Percentiles rank a stretch among this genome's conserved stretches.
Evolutionary conservation across 2,329 filamentous ascomycete species (phyloP).

Genomic region (Colletotrichum melonis): DNA sequence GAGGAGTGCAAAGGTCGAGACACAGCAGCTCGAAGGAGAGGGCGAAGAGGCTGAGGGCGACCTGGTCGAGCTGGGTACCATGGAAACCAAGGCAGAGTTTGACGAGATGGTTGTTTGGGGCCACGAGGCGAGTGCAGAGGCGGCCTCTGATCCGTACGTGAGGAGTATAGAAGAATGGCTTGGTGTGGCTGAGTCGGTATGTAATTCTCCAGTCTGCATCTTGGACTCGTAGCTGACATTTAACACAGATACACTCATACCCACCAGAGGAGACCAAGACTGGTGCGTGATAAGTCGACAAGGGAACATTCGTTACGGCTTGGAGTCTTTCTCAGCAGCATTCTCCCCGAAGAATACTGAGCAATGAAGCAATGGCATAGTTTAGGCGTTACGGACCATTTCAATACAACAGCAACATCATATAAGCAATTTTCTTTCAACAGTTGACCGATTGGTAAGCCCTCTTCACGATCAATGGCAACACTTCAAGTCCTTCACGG

Average conservation of each 20-base stretch:
- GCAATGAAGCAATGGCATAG: not conserved
- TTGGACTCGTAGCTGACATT: slow-evolving; percentile 33
- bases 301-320: too few relatives aligned
- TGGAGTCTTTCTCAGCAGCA: too few relatives aligned
- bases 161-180: slow-evolving; percentile 87
- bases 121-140: slow-evolving; percentile 76
- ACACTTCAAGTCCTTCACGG: not conserved
- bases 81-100: slow-evolving; percentile 76
- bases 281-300: not conserved
- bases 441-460: not conserved
- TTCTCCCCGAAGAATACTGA: too few relatives aligned
- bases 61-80: slow-evolving; percentile 58
- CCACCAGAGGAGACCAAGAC: slow-evolving; percentile 17
- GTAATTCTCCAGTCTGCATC: slow-evolving; percentile 35
- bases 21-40: slow-evolving; percentile 44
- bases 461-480: not conserved
- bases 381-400: not conserved
- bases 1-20: slow-evolving; percentile 51
- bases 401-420: not conserved
- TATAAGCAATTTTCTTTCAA: too few relatives aligned
- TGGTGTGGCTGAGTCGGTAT: slow-evolving; percentile 74
- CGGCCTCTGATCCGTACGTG: slow-evolving; percentile 74
- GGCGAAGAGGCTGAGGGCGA: slow-evolving; percentile 58
- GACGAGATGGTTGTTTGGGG: slow-evolving; percentile 85
- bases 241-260: slow-evolving; percentile 48